phyloP scores from a whole-genome alignment of 192 early-diverging fungal genomes.

The Gorgonomyces haynaldii region DNA sequence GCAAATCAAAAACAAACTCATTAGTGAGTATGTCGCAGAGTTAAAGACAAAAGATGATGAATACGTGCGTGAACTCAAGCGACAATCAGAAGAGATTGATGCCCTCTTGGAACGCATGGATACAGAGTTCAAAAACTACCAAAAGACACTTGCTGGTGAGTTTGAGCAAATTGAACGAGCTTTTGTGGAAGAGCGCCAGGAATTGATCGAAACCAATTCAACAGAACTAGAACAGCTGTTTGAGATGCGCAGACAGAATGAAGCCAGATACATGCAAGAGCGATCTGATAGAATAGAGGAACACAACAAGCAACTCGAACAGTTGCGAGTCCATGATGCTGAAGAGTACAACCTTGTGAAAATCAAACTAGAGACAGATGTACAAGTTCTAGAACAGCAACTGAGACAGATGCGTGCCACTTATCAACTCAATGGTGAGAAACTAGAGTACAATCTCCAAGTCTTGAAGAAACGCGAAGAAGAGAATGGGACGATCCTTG shows the following conservation, averaged over 20 bases:
- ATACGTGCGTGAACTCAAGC: slow-evolving; percentile 48
- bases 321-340: slow-evolving; percentile 38
- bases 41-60: slow-evolving; percentile 48
- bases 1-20: slow-evolving; percentile 35
- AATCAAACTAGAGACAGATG: slow-evolving; percentile 52
- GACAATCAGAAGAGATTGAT: slow-evolving; percentile 54
- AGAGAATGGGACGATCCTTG: slow-evolving; percentile 46
- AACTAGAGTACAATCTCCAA: slow-evolving; percentile 53
- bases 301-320: slow-evolving; percentile 39
- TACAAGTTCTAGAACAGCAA: slow-evolving; percentile 54
- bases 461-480: slow-evolving; percentile 54
- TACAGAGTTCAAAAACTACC: slow-evolving; percentile 31
- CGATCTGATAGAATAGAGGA: slow-evolving; percentile 40
- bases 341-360: slow-evolving; percentile 54
- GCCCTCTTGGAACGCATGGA: slow-evolving; percentile 44
- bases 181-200: slow-evolving; percentile 42
- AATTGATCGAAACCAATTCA: slow-evolving; percentile 35
- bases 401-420: slow-evolving; percentile 51
- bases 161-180: slow-evolving; percentile 43
- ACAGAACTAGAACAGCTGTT: slow-evolving; percentile 36
- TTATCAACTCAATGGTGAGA: slow-evolving; percentile 49
- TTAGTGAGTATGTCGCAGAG: slow-evolving; percentile 38
- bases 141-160: slow-evolving; percentile 35
- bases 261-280: slow-evolving; percentile 39
- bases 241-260: slow-evolving; percentile 26